Percentiles rank a stretch among this genome's conserved stretches.
Conservation (phyloP, 805 yeast genomes). For the Monosporozyma yasuniensis region DNA sequence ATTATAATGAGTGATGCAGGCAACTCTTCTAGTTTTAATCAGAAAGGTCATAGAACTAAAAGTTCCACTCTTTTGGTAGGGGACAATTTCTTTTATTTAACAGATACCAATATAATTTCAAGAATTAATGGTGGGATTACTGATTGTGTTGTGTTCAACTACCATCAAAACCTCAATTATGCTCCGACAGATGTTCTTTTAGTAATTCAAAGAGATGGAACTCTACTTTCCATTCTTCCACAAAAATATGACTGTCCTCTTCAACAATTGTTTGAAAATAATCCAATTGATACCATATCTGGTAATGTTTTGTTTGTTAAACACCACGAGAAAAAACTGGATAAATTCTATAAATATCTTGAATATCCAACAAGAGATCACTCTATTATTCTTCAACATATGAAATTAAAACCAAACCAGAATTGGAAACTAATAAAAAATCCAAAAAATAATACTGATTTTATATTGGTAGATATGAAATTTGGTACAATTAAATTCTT, state of each 20-base stretch:
- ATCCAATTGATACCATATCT: background rate
- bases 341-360: background rate
- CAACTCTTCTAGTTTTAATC: background rate
- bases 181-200: slow-evolving; percentile 7
- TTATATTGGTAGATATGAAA: slow-evolving; percentile 11
- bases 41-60: background rate
- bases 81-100: slow-evolving; percentile 9
- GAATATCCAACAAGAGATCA: background rate
- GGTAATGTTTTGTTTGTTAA: too few species aligned
- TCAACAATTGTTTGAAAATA: background rate
- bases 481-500: slow-evolving; percentile 19
- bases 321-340: background rate
- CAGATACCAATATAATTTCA: slow-evolving; percentile 9
- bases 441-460: slow-evolving; percentile 8
- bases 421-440: slow-evolving; percentile 15
- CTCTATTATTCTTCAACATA: background rate
- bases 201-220: slow-evolving; percentile 13
- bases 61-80: slow-evolving; percentile 10
- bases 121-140: slow-evolving; percentile 11
- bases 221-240: slow-evolving; percentile 11
- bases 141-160: slow-evolving; percentile 10
- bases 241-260: slow-evolving; percentile 1
- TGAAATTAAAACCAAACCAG: slow-evolving; percentile 2
- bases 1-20: background rate
- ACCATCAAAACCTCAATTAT: background rate